phyloP scores from a whole-genome alignment of 2,329 filamentous ascomycete species.

The Cercospora sp. region DNA sequence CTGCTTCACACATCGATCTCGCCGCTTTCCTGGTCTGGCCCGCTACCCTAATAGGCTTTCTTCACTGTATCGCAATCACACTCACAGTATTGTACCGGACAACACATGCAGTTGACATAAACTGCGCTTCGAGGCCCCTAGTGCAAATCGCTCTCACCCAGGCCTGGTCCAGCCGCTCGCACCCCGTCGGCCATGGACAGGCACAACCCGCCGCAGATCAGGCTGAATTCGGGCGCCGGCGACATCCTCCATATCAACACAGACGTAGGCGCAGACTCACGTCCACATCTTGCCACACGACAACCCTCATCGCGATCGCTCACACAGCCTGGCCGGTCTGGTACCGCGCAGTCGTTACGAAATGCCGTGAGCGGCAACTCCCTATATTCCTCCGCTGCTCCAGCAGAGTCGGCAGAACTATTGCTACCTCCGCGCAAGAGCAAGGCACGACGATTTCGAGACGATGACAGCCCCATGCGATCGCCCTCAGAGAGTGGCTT shows the following conservation, averaged over 20 bases:
- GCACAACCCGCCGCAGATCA: conserved; percentile 58
- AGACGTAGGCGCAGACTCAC: conserved; percentile 24
- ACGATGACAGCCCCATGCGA: conserved; percentile 53
- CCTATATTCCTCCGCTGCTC: conserved; percentile 33
- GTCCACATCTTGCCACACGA: conserved; percentile 42
- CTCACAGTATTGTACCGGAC: background rate
- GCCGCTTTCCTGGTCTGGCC: background rate
- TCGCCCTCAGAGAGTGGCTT: conserved; percentile 54
- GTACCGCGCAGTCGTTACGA: conserved; percentile 40
- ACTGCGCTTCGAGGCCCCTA: conserved; percentile 1
- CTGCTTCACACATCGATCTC: background rate
- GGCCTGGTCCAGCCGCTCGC: background rate
- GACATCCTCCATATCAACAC: conserved; percentile 50
- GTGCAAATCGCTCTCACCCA: background rate
- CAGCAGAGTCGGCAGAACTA: conserved; percentile 51
- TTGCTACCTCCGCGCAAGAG: conserved; percentile 53
- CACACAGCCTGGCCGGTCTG: conserved; percentile 41
- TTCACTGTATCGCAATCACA: background rate
- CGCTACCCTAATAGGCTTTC: background rate
- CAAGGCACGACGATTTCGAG: conserved; percentile 53
- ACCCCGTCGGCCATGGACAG: conserved; percentile 14
- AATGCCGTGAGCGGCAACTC: conserved; percentile 26
- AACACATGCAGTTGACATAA: conserved; percentile 3
- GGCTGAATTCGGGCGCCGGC: conserved; percentile 62
- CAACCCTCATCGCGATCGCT: conserved; percentile 50